Base-by-base conservation (phyloP, 1,284 basidiomycete genomes). In the Apiotrichum domesticum region DNA sequence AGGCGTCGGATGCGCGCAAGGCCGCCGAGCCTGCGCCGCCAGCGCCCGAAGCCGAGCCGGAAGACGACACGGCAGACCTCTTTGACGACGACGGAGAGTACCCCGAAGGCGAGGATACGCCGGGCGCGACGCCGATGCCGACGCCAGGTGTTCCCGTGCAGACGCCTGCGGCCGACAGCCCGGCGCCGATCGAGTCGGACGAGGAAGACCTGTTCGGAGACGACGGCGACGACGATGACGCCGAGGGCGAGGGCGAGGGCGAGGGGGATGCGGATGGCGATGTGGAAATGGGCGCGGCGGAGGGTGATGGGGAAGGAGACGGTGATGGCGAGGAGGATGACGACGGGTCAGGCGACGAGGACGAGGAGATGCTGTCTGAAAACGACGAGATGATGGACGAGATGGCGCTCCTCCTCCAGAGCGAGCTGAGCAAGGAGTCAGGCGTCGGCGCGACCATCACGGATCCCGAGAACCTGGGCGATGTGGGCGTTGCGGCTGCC, bases 371-470 rank as follows among this genome's bases (percentile, higher is more conserved):
- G 34, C 59, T 42, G n/a, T 21, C 21, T 21, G 21, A 21, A 21
- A 63, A 66, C 21, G 64, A 63, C 29, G 64, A 66, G 45, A 69
- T 69, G 45, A 71, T 71, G 54, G 72, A 70, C 53, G 65, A 68
- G 57, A 71, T 72, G 70, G 68, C 71, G 3, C 63, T 63, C 40
- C 58, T 73, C 39, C 62, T 72, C 14, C 55, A 62, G 35, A 68
- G 64, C 29, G 66, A 67, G 55, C 55, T 71, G 46, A 64, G 58
- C 46, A 62, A 63, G 85, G 39, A 42, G 40, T 33, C 70, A 41
- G 57, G 54, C 29, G 48, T 45, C 7, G 56, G n/a, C 35, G 50
- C 46, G 34, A 40, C 40, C 5, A 42, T 45, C 40, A 49, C 46
- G 2, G 46, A 49, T n/a, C 40, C 40, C 8, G 50, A 34, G n/a